These are phyloP conservation scores for Oryza rufipogon DNA, from an alignment of 176 grass and related monocot species.

Conservation along the genomic window DNA sequence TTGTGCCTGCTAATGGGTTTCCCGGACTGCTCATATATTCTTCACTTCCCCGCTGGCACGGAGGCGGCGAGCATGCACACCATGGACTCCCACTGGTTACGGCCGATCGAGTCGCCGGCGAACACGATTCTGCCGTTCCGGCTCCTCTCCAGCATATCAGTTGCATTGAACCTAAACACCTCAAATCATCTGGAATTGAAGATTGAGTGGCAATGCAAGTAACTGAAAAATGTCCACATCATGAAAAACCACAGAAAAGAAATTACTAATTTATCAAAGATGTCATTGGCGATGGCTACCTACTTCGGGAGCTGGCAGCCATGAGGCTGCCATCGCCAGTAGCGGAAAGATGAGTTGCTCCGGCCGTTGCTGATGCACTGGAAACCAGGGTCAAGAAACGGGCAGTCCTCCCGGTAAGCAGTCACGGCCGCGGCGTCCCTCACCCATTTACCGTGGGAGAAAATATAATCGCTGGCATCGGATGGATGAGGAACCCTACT, in stretches of 20 bases:
- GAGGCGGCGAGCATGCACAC: conserved; percentile 51
- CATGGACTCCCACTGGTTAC: conserved; percentile 22
- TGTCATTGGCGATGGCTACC: not conserved
- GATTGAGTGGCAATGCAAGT: not conserved
- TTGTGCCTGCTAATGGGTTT: conserved; percentile 53
- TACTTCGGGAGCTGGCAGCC: conserved; percentile 53
- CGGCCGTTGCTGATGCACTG: conserved; percentile 63
- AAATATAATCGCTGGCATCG: conserved; percentile 34
- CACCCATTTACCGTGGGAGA: conserved; percentile 61
- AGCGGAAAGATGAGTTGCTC: conserved; percentile 26
- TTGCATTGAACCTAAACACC: conserved; percentile 42
- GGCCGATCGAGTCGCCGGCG: conserved; percentile 51
- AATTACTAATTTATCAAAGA: not conserved
- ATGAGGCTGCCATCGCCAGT: conserved; percentile 61
- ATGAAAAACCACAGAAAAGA: not conserved
- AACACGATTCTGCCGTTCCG: conserved; percentile 52
- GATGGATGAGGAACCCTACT: not conserved
- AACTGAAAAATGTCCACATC: too few species aligned
- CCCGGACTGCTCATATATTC: conserved; percentile 42
- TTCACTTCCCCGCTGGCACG: not conserved
- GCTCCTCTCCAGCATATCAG: conserved; percentile 51
- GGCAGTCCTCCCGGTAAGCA: conserved; percentile 53
- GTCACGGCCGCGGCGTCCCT: not conserved
- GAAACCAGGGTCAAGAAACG: conserved; percentile 71
- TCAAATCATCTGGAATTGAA: not conserved